Base-by-base conservation (phyloP, 2,329 filamentous ascomycete genomes). In the Calonectria ilicicola region DNA sequence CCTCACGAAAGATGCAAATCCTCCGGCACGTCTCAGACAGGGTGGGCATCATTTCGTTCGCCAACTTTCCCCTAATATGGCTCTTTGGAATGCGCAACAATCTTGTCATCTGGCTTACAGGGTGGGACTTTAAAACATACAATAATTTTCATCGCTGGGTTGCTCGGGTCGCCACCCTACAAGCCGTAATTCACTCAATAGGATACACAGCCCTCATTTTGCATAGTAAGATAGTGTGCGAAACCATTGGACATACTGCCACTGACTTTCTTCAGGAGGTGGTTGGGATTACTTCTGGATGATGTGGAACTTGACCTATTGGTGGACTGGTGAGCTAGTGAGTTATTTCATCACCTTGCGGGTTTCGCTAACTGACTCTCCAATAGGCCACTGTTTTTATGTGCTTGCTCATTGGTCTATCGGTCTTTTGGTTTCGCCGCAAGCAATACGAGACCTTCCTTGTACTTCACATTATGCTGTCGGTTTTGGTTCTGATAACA, bases 101-200 rank as follows among this genome's bases (percentile, higher is more conserved):
- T 73, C 81, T 90, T 0, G 84, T 93, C 38, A 82, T 92, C 49
- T 91, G 89, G 87, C 79, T 89, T 1, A 93, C 91, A 0, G 91
- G 91, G 1, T 93, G 91, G 91, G 89, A 88, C 27, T 93, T 91
- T 77, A 85, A 87, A 8, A 90, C 89, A 0, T 93, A 90, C 76
- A 93, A 90, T 76, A 85, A 89, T 35, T 92, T 92, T 70, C 91
- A 93, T 81, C 88, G 91, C 10, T 90, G 90, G 84, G 84, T 91
- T 12, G 91, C 91, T 2, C 84, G 91, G 49, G 83, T 91, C 15
- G 85, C 90, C 17, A 90, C 90, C 0, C 70, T 91, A 1, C 86
- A 92, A 75, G 90, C 89, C 15, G 83, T 92, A 7, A 81, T 90
- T 0, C 92, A 93, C 79, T 76, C 73, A 8, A 19, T 74, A 17